phyloP scores from a whole-genome alignment of 2,329 filamentous ascomycete species.

The Talaromyces sp. region DNA sequence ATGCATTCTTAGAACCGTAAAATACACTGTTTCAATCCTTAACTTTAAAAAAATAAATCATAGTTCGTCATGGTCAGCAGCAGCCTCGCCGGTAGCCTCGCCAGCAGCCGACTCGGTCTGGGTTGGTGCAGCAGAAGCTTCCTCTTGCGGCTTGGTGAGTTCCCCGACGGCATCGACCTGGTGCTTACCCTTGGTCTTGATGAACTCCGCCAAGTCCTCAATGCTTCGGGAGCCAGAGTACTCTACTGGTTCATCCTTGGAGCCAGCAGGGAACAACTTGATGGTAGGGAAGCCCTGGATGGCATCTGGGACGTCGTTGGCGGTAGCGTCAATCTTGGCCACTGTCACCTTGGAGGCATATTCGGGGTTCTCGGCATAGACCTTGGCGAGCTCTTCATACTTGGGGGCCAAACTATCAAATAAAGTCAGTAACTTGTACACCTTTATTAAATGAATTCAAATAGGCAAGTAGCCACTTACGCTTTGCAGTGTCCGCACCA shows the following conservation, averaged over 20 bases:
- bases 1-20: background rate
- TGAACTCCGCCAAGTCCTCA: conserved; percentile 86
- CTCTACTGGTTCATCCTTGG: conserved; percentile 77
- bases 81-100: conserved; percentile 10
- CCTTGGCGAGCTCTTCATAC: conserved; percentile 58
- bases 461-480: conserved; percentile 29
- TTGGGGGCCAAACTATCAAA: conserved; percentile 54
- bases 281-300: conserved; percentile 98
- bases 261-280: conserved; percentile 91
- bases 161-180: conserved; percentile 63
- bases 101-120: conserved; percentile 18
- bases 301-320: conserved; percentile 95
- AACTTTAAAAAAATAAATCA: conserved; percentile 17
- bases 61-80: conserved; percentile 34
- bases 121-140: conserved; percentile 18
- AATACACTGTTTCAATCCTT: background rate
- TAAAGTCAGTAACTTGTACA: conserved; percentile 5
- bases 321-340: conserved; percentile 92
- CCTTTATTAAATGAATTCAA: background rate
- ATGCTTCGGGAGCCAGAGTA: conserved; percentile 85
- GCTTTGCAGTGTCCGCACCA: conserved; percentile 69
- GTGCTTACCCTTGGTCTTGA: conserved; percentile 93
- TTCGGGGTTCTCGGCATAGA: conserved; percentile 49
- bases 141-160: conserved; percentile 50
- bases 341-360: conserved; percentile 57